Base-by-base conservation (phyloP, 1,284 basidiomycete genomes). In the Ganoderma leucocontextum region DNA sequence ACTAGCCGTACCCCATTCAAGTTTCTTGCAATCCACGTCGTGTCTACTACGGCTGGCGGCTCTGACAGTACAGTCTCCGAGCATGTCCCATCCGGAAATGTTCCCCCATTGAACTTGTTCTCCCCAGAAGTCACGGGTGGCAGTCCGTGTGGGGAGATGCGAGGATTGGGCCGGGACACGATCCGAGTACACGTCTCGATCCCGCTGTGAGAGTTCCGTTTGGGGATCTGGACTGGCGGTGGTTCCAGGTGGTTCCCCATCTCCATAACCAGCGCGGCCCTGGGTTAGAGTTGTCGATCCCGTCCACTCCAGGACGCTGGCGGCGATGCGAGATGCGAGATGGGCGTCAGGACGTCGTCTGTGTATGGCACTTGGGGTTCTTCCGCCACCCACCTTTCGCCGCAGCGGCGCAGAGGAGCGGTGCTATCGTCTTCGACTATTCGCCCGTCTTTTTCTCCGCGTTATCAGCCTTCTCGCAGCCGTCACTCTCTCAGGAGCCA, bases 231-330 rank as follows among this genome's bases (percentile, higher is more conserved):
- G 25, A 29, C 52, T 53, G 41, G 41, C 41, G 41, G 17, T 9
- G 35, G 35, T 58, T 12, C 55, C 12, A 47, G 13, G 15, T 33
- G 7, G 9, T 7, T 19, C 33, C 17, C 55, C 19, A 12, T 17
- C 55, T 4, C 19, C 33, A 17, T 10, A 9, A 35, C 29, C 29
- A 38, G 17, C 17, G 1, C n/a, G 12, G n/a, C n/a, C 12, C 44
- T 47, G 47, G 9, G 47, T 57, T 38, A 57, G 29, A 57, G 33
- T 38, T 58, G 55, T n/a, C 55, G 55, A 58, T 58, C 55, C 55
- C 19, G 17, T 58, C 35, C 35, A 4, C 55, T 10, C 15, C 52
- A 42, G 13, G 52, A 53, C 52, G 13, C 52, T 12, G 25, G 25
- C 29, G 52, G 29, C 29, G 29, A 25, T 53, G 25, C n/a, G 52